Conservation (phyloP, 306 rosid genomes). For the Malus fusca region DNA sequence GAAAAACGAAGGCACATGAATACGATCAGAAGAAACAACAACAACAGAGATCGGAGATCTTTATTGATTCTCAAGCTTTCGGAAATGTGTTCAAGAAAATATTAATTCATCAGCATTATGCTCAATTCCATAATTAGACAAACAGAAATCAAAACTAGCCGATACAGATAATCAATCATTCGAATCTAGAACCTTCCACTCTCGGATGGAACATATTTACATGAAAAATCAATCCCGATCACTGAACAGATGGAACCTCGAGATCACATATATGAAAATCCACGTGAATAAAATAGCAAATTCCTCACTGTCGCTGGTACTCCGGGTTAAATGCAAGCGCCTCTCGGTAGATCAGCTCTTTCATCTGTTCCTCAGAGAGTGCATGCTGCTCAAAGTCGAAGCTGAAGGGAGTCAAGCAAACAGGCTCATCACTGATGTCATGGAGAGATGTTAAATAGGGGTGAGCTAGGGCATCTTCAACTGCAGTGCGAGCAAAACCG, state of each 20-base stretch:
- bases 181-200: slow-evolving; percentile 44
- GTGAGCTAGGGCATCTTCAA: slow-evolving; percentile 89
- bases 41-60: not conserved
- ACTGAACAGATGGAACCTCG: slow-evolving; percentile 32
- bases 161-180: slow-evolving; percentile 21
- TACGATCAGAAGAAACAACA: not conserved
- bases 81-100: not conserved
- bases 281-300: slow-evolving; percentile 5
- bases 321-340: slow-evolving; percentile 94
- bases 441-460: slow-evolving; percentile 92
- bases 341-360: slow-evolving; percentile 82
- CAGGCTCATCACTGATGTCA: slow-evolving; percentile 97
- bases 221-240: slow-evolving; percentile 29
- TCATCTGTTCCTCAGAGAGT: slow-evolving; percentile 90
- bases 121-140: slow-evolving; percentile 30
- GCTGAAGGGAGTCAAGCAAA: slow-evolving; percentile 89
- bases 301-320: slow-evolving; percentile 47
- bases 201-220: slow-evolving; percentile 48
- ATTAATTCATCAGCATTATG: slow-evolving; percentile 13
- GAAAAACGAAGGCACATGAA: not conserved
- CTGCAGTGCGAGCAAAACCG: slow-evolving; percentile 32
- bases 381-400: slow-evolving; percentile 98
- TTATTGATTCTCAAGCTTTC: not conserved
- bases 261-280: slow-evolving; percentile 32
- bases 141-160: slow-evolving; percentile 28